Evolutionary conservation across 345 rosid species (phyloP).

Genomic region (Tarenaya hassleriana): DNA sequence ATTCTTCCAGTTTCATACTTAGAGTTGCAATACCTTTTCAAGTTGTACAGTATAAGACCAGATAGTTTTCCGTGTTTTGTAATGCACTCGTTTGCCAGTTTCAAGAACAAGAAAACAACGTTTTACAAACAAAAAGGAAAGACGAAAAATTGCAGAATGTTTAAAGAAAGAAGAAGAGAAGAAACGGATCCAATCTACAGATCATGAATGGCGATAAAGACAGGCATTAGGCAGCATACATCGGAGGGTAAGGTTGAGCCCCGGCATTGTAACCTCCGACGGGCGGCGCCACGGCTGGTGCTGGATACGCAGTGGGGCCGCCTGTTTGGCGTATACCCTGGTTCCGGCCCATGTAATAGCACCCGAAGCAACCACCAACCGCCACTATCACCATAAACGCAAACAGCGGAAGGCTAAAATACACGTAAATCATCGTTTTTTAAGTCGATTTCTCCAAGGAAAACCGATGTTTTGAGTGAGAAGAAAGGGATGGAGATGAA

Average conservation of each 20-base stretch:
- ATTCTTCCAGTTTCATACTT: no score
- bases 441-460: background rate
- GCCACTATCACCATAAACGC: slow-evolving; percentile 20
- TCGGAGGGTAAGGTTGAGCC: slow-evolving; percentile 23
- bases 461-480: background rate
- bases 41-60: no score
- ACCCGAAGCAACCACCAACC: slow-evolving; percentile 22
- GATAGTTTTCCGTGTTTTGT: no score
- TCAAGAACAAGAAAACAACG: no score
- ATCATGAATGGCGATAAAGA: background rate
- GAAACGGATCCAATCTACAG: background rate
- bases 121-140: no score
- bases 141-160: no score
- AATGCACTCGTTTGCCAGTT: no score
- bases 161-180: background rate
- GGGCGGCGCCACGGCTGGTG: background rate
- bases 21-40: no score
- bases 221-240: slow-evolving; percentile 19
- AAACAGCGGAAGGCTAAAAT: slow-evolving; percentile 25
- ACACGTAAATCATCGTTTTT: slow-evolving; percentile 10
- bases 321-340: slow-evolving; percentile 9
- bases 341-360: slow-evolving; percentile 22
- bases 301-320: slow-evolving; percentile 19
- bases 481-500: no score
- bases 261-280: slow-evolving; percentile 9